Evolutionary conservation across 2,329 filamentous ascomycete species (phyloP), one percentile per base, ranked within the genome.

Genomic region (Ceratocystis papillata): DNA sequence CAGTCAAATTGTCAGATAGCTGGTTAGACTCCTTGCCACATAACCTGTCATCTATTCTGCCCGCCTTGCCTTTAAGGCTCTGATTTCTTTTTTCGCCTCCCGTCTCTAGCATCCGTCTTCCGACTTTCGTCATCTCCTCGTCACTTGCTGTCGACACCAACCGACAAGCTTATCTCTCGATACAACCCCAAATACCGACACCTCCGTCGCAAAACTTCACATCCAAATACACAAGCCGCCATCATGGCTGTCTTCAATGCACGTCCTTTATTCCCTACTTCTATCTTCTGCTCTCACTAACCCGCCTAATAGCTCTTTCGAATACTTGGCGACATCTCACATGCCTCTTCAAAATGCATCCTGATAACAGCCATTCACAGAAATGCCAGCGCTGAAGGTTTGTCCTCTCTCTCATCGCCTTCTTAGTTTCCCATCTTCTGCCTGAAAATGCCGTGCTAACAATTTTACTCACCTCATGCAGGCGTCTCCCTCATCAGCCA

Each of bases 401-500:
- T 30, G 25, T 57, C 15, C 41, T 44, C 20, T 55, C 4, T 15
- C 37, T 41, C 15, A 17, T 63, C 22, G n/a, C n/a, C 1, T 55
- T 37, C 10, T 41, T 41, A 15, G 4, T 41, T 41, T 41, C 37
- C 37, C 37, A 41, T 41, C 1, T 12, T 41, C 10, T 10, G 37
- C 37, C 37, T 41, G 37, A 5, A 15, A 41, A 15, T 41, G 37
- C 3, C 10, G 3, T 41, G 37, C 37, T 41, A 41, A 41, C 37
- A 15, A 15, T 4, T 4, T 15, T 41, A 41, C 10, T 37, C 28
- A 30, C 62, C 17, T n/a, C 22, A 64, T 33, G 37, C 70, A 89
- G 88, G 92, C 68, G 88, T 96, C 68, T 96, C 91, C 28, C 85
- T 96, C 73, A 89, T 97, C 72, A 96, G 89, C 1, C 93, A 97